These are phyloP conservation scores for Drechslerella coelobrocha DNA, from an alignment of 2,329 filamentous ascomycete genomes.

Conservation along the genomic window DNA sequence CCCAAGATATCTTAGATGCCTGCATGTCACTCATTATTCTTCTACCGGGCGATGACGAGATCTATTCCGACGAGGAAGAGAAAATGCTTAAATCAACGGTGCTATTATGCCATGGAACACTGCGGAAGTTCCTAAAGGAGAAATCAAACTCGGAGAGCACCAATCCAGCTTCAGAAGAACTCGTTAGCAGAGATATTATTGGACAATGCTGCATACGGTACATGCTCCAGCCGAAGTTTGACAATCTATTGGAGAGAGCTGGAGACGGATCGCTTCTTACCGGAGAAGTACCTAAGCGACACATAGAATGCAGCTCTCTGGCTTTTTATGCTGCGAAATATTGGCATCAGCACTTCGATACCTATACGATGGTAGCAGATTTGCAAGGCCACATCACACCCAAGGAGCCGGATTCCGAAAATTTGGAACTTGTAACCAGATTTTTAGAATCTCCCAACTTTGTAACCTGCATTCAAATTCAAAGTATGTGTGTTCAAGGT, in stretches of 20 bases:
- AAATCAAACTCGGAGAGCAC: not conserved
- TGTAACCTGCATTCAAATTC: slow-evolving; percentile 16
- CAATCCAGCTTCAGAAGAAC: not conserved
- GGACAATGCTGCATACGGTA: not conserved
- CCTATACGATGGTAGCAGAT: not conserved
- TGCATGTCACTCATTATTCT: not conserved
- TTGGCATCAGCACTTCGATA: slow-evolving; percentile 18
- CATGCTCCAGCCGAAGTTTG: not conserved
- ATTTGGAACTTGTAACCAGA: not conserved
- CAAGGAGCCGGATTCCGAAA: not conserved
- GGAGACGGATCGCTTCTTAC: not conserved
- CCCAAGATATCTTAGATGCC: not conserved
- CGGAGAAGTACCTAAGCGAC: not conserved
- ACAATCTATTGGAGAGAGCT: not conserved
- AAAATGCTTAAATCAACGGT: too few relatives aligned
- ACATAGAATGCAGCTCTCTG: not conserved
- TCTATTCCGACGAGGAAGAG: not conserved
- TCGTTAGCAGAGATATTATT: not conserved
- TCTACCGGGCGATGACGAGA: not conserved
- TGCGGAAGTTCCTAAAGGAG: not conserved
- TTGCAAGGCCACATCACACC: not conserved
- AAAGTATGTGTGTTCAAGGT: slow-evolving; percentile 14
- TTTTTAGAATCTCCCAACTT: slow-evolving; percentile 13
- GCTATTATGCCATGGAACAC: not conserved
- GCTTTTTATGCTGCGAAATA: slow-evolving; percentile 17